These are phyloP conservation scores for Rhipidocladum racemiflorum DNA, from an alignment of 176 grass and related monocot genomes.

Conservation along the genomic window DNA sequence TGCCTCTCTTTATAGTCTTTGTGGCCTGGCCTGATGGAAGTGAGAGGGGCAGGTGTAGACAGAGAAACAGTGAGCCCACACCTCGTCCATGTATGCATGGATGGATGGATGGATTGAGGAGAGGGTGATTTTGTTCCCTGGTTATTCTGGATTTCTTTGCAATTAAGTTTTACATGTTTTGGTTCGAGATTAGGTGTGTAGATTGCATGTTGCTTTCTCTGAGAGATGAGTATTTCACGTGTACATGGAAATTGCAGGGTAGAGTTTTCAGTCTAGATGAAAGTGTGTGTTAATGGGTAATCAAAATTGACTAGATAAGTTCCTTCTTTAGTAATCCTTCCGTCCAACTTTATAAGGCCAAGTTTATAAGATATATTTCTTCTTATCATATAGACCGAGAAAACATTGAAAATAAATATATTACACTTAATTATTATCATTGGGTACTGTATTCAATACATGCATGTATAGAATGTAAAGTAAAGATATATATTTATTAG, in stretches of 20 bases:
- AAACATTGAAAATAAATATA: too few species aligned
- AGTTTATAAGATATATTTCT: too few species aligned
- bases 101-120: constrained; percentile 23
- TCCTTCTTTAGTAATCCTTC: too few species aligned
- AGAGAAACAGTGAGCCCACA: background rate
- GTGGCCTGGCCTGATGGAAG: background rate
- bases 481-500: too few species aligned
- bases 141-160: background rate
- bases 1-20: background rate
- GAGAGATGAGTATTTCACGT: background rate
- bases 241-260: background rate
- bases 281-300: background rate
- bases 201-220: background rate
- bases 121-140: background rate
- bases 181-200: background rate
- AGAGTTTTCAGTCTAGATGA: background rate
- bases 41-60: background rate
- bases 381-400: too few species aligned
- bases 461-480: too few species aligned
- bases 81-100: constrained; percentile 7
- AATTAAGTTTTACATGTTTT: background rate
- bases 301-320: background rate
- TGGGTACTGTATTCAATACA: too few species aligned
- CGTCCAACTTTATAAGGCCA: too few species aligned
- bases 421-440: too few species aligned